Evolutionary conservation across 345 rosid species (phyloP).

Genomic region (Acer yangbiense): DNA sequence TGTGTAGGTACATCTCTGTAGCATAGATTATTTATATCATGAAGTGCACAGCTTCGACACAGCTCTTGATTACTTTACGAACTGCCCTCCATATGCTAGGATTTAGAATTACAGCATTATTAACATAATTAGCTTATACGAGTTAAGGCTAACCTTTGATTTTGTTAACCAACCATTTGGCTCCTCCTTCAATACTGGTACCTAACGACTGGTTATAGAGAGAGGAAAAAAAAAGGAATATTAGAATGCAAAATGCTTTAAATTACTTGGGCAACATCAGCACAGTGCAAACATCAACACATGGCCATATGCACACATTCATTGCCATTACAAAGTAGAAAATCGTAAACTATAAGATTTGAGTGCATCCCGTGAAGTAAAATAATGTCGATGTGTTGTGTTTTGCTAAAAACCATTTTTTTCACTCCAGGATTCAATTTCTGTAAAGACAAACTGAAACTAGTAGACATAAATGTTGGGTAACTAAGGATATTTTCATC

Average conservation of each 20-base stretch:
- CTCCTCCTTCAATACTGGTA: constrained; percentile 84
- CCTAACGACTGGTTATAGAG: constrained; percentile 59
- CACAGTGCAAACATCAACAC: background rate
- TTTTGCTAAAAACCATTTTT: background rate
- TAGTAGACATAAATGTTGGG: background rate
- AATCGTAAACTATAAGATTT: background rate
- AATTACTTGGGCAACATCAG: background rate
- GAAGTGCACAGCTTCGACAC: background rate
- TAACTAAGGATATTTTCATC: background rate
- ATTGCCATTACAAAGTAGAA: background rate
- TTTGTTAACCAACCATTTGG: constrained; percentile 93
- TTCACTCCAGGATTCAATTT: background rate
- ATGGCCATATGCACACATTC: background rate
- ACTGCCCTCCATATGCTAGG: background rate
- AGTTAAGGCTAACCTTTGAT: constrained; percentile 68
- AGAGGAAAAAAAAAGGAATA: background rate
- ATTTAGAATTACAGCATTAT: background rate
- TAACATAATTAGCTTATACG: background rate
- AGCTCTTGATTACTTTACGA: background rate
- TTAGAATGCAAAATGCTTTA: constrained; percentile 1
- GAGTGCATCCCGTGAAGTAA: background rate
- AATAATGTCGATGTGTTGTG: background rate
- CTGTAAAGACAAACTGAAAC: background rate
- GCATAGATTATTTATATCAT: background rate
- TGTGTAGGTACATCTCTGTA: background rate